Evolutionary conservation across 2,329 filamentous ascomycete genomes (phyloP).

Genomic region (Fusarium secorum): DNA sequence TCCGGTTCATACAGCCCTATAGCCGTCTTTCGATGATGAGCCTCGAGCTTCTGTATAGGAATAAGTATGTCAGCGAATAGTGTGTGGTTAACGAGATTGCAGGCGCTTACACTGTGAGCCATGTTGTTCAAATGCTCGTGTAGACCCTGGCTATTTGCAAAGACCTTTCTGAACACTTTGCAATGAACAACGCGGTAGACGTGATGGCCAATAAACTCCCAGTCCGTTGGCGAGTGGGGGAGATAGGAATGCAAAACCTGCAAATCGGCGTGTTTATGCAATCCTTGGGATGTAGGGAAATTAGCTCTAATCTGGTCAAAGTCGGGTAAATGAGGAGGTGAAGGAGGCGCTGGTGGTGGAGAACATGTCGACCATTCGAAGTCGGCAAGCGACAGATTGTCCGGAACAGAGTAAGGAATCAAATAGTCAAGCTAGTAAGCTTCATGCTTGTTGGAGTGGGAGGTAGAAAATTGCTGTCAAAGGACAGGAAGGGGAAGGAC

Average conservation of each 20-base stretch:
- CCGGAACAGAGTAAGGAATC: background rate
- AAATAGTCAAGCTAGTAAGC: background rate
- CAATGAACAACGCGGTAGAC: background rate
- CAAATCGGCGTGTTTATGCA: background rate
- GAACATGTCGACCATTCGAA: background rate
- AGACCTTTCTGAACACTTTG: background rate
- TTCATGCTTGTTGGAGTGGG: background rate
- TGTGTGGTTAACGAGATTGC: accelerated
- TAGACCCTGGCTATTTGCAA: background rate
- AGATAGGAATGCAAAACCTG: background rate
- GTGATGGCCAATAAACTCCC: background rate
- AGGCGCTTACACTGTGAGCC: background rate
- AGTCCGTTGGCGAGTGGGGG: too few relatives aligned
- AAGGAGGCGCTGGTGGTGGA: background rate
- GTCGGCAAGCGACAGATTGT: background rate
- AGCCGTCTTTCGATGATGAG: background rate
- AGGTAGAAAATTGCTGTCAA: background rate
- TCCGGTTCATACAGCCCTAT: background rate
- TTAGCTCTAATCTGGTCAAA: background rate
- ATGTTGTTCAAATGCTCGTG: background rate
- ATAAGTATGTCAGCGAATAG: background rate
- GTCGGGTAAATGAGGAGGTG: background rate
- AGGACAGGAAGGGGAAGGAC: background rate
- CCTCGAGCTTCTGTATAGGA: background rate
- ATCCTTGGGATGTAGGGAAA: background rate